These are phyloP conservation scores for Acephala macrosclerotiorum DNA, from an alignment of 2,329 filamentous ascomycete genomes.

Conservation along the genomic window DNA sequence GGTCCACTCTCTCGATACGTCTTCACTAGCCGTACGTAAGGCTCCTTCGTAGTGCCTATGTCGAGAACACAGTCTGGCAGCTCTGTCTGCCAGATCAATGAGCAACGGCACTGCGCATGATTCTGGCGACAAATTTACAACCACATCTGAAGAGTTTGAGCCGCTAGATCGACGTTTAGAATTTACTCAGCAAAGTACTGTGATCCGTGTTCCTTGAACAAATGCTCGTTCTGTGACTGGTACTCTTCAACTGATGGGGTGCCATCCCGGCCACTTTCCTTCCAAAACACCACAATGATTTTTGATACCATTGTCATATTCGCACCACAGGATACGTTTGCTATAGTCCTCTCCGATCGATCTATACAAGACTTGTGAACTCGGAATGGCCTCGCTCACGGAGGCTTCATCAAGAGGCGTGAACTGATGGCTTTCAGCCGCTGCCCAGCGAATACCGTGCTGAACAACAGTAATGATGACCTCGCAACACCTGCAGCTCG, in stretches of 20 bases:
- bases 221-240: not conserved
- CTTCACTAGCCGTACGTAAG: not conserved
- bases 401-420: not conserved
- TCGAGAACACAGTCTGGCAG: not conserved
- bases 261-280: not conserved
- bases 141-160: not conserved
- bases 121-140: not conserved
- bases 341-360: not conserved
- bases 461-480: not conserved
- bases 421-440: not conserved
- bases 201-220: not conserved
- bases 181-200: not conserved
- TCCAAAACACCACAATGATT: not conserved
- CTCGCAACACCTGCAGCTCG: not conserved
- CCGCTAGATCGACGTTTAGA: not conserved
- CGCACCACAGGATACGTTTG: not conserved
- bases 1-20: not conserved
- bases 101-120: not conserved
- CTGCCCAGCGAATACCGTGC: not conserved
- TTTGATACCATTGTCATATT: too few species aligned
- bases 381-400: not conserved
- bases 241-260: not conserved
- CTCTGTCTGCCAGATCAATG: not conserved
- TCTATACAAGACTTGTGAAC: not conserved
- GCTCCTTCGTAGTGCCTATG: not conserved